These are phyloP conservation scores for Moelleriella libera DNA, from an alignment of 2,329 filamentous ascomycete genomes.

Conservation along the genomic window DNA sequence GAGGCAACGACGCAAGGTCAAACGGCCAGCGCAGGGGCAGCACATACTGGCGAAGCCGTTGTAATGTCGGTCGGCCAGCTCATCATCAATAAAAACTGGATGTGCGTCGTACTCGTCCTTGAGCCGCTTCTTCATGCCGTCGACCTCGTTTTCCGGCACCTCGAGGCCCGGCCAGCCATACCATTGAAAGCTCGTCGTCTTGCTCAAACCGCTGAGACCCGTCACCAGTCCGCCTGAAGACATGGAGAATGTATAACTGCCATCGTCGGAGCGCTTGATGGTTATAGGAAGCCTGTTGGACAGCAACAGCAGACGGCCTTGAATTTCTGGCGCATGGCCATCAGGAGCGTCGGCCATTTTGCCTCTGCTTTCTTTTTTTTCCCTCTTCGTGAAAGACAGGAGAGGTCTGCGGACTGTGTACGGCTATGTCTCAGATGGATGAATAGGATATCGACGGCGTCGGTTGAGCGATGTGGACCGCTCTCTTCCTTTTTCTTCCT, in stretches of 20 bases:
- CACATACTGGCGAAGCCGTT: slow-evolving; percentile 88
- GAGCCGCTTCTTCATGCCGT: slow-evolving; percentile 59
- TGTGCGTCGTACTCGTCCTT: slow-evolving; percentile 81
- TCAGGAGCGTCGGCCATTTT: slow-evolving; percentile 12
- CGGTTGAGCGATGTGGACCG: no score
- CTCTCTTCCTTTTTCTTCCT: no score
- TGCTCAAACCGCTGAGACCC: slow-evolving; percentile 79
- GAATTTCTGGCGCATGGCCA: slow-evolving; percentile 16
- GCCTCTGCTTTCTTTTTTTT: neutral
- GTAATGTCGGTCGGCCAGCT: slow-evolving; percentile 89
- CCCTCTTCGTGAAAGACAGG: neutral
- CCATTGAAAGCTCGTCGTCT: slow-evolving; percentile 93
- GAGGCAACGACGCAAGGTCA: neutral
- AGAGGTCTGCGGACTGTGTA: no score
- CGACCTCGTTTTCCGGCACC: slow-evolving; percentile 71
- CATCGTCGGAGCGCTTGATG: slow-evolving; percentile 86
- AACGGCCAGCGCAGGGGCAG: neutral
- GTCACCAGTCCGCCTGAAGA: slow-evolving; percentile 93
- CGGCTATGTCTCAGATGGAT: no score
- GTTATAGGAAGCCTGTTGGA: slow-evolving; percentile 95
- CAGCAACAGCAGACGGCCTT: slow-evolving; percentile 59
- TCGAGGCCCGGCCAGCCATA: slow-evolving; percentile 96
- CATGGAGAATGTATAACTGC: slow-evolving; percentile 87
- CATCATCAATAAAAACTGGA: slow-evolving; percentile 85
- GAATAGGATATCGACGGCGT: no score